A percentile compares a stretch with the other conserved stretches of the same genome.
These are phyloP conservation scores for Solanum lignicaule DNA, from an alignment of 257 asterid species.

Conservation along the genomic window DNA sequence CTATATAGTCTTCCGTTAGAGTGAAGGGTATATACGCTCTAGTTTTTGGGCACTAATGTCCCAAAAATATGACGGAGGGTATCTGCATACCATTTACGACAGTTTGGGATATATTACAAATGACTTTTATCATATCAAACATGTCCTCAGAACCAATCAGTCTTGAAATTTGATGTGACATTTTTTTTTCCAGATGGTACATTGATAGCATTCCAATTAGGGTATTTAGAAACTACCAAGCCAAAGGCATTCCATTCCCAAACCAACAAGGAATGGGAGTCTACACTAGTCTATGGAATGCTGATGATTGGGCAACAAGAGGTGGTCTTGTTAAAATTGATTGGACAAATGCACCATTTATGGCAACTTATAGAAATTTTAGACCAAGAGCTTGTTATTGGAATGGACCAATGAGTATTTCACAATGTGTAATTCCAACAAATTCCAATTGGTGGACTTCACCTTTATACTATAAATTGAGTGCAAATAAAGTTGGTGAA, in stretches of 20 bases:
- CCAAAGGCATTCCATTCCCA: conserved; percentile 46
- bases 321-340: conserved; percentile 57
- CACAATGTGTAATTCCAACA: conserved; percentile 20
- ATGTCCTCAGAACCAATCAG: neutral
- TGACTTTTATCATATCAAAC: neutral
- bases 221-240: conserved; percentile 42
- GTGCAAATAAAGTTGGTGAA: conserved; percentile 8
- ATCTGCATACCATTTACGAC: too few relatives aligned
- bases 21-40: too few relatives aligned
- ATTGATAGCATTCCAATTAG: conserved; percentile 58
- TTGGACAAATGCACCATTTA: conserved; percentile 53
- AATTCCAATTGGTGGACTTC: conserved; percentile 38
- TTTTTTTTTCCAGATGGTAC: conserved; percentile 46
- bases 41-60: too few relatives aligned
- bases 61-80: too few relatives aligned
- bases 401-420: conserved; percentile 19
- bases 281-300: conserved; percentile 73
- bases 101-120: neutral
- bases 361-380: conserved; percentile 35
- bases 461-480: conserved; percentile 17
- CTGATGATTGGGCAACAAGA: conserved; percentile 77
- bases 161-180: neutral
- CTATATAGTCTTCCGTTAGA: too few relatives aligned
- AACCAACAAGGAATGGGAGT: conserved; percentile 53
- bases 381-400: conserved; percentile 41